These are phyloP conservation scores for Fusarium bactridioides DNA, from an alignment of 2,329 filamentous ascomycete genomes.

Conservation along the genomic window DNA sequence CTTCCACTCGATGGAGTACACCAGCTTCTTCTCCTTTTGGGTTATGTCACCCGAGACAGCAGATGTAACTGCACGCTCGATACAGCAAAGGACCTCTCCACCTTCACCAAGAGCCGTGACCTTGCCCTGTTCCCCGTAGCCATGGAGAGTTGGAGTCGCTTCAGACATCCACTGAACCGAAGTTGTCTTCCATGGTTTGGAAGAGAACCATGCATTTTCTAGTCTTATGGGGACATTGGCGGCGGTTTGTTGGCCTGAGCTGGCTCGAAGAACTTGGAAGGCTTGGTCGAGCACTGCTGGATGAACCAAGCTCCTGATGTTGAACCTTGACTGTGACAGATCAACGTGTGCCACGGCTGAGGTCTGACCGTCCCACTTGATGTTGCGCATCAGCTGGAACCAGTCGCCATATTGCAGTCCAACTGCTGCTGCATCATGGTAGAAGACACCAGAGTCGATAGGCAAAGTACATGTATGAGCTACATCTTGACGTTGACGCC, in stretches of 20 bases:
- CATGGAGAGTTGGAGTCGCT: not conserved
- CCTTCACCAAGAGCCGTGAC: not conserved
- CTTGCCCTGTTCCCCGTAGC: not conserved
- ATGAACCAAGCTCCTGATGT: not conserved
- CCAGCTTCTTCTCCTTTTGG: not conserved
- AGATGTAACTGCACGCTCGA: not conserved
- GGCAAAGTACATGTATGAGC: not conserved
- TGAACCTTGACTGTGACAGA: not conserved
- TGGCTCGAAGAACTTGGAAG: not conserved
- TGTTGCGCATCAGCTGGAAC: not conserved
- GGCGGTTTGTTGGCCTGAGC: not conserved
- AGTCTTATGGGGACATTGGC: not conserved
- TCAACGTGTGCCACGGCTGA: not conserved
- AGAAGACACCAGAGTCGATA: not conserved
- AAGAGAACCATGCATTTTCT: not conserved
- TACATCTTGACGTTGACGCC: no score
- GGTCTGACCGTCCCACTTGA: not conserved
- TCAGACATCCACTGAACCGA: not conserved
- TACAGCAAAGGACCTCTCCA: not conserved
- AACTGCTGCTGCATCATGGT: not conserved
- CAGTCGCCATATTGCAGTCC: not conserved
- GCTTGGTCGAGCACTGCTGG: not conserved
- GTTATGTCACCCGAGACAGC: not conserved
- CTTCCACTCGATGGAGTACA: not conserved
- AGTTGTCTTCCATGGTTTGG: not conserved